phyloP scores from a whole-genome alignment of 1,284 basidiomycete species.

The Thecaphora frezii region DNA sequence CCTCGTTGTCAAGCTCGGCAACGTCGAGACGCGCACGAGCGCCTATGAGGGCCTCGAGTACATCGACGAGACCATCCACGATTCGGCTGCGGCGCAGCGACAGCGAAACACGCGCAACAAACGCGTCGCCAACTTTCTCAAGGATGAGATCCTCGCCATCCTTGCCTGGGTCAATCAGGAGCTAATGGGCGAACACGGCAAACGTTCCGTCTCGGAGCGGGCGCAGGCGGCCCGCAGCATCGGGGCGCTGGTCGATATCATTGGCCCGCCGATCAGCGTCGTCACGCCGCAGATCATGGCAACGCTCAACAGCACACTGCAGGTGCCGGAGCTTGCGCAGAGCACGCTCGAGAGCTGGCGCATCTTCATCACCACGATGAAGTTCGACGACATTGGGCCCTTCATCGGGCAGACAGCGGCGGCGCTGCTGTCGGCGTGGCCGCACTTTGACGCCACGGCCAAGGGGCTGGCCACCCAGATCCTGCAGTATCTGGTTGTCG shows the following conservation, averaged over 20 bases:
- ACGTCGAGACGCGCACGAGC: conserved; percentile 23
- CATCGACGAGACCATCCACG: conserved; percentile 36
- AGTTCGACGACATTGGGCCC: conserved; percentile 74
- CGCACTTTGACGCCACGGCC: conserved; percentile 66
- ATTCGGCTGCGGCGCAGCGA: conserved; percentile 6
- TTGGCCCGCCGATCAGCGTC: conserved; percentile 64
- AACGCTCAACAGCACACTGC: conserved; percentile 85
- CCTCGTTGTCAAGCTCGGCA: conserved; percentile 50
- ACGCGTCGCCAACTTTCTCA: conserved; percentile 38
- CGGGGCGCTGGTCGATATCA: conserved; percentile 71
- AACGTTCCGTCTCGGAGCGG: conserved; percentile 36
- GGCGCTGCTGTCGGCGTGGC: conserved; percentile 78
- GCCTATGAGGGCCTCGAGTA: conserved; percentile 47
- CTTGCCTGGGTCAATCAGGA: conserved; percentile 56
- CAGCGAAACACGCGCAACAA: conserved; percentile 14
- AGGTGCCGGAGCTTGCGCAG: conserved; percentile 72
- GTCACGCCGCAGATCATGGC: conserved; percentile 73
- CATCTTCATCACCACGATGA: conserved; percentile 73
- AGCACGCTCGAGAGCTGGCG: conserved; percentile 81
- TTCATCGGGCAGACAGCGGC: conserved; percentile 87
- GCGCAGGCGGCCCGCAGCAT: conserved; percentile 67
- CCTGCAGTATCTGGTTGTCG: conserved; percentile 73
- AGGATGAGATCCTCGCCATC: conserved; percentile 51
- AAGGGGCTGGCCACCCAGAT: conserved; percentile 67
- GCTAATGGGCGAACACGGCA: conserved; percentile 48